These are phyloP conservation scores for Tolypocladium ophioglossoides DNA, from an alignment of 2,329 filamentous ascomycete species.

Conservation along the genomic window DNA sequence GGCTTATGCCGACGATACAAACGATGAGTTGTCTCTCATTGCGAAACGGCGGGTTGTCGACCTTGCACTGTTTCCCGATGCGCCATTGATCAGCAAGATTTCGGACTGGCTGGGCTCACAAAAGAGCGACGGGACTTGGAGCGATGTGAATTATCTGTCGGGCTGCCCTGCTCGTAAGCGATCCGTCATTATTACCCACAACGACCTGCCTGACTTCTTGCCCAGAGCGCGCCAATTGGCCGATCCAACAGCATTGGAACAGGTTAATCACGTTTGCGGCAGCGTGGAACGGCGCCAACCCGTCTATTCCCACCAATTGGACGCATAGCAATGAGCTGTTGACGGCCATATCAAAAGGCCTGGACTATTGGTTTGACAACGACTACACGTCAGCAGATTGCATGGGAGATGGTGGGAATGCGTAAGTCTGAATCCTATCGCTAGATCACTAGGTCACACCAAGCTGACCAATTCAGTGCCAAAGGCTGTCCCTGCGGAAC, in stretches of 20 bases:
- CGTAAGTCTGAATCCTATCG: slow-evolving; percentile 3
- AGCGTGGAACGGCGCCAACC: slow-evolving; percentile 13
- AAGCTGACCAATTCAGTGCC: background rate
- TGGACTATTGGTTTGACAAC: slow-evolving; percentile 14
- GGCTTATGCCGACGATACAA: background rate
- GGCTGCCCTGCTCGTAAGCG: slow-evolving; percentile 11
- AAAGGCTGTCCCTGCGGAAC: no score
- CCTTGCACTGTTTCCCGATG: slow-evolving; percentile 11
- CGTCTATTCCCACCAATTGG: slow-evolving; percentile 7
- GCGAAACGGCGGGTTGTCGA: slow-evolving; percentile 9
- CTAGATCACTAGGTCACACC: no score
- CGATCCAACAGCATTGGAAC: slow-evolving; percentile 13
- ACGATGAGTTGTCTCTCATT: slow-evolving; percentile 7
- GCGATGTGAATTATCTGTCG: slow-evolving; percentile 11
- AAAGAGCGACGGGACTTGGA: slow-evolving; percentile 11
- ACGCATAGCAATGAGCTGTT: slow-evolving; percentile 5
- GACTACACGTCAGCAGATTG: slow-evolving; percentile 10
- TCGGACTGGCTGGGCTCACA: slow-evolving; percentile 9
- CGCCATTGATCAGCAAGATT: slow-evolving; percentile 8
- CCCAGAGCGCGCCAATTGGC: slow-evolving; percentile 13
- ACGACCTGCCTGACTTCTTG: no score
- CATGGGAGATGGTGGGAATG: slow-evolving; percentile 10
- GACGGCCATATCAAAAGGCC: slow-evolving; percentile 7
- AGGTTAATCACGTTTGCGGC: slow-evolving; percentile 10
- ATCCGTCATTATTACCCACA: background rate